Conservation (phyloP, 352 stramenopile species). For the Pythium phragmiticola region DNA sequence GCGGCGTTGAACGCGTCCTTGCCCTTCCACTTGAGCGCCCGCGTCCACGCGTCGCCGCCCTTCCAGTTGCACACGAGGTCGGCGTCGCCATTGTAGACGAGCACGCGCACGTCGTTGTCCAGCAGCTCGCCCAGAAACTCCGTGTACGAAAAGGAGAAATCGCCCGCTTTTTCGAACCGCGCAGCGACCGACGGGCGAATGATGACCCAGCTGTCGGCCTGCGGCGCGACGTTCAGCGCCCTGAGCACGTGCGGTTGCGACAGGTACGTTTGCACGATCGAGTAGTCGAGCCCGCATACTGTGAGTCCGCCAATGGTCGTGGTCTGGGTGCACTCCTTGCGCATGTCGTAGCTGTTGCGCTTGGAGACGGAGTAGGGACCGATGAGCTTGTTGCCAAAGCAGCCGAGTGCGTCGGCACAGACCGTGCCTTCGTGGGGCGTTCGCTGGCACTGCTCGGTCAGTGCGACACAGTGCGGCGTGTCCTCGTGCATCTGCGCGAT, state of each 20-base stretch:
- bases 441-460: conserved; percentile 28
- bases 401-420: conserved; percentile 5
- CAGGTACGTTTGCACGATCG: conserved; percentile 34
- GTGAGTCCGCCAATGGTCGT: conserved; percentile 37
- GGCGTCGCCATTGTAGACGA: conserved; percentile 55
- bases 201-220: conserved; percentile 32
- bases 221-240: conserved; percentile 72
- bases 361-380: conserved; percentile 27
- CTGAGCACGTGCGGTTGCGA: conserved; percentile 25
- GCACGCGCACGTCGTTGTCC: conserved; percentile 30
- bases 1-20: conserved; percentile 67
- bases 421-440: conserved; percentile 10
- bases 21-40: conserved; percentile 84
- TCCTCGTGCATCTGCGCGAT: conserved; percentile 24
- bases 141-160: neutral
- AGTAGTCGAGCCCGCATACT: conserved; percentile 35
- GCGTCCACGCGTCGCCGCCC: conserved; percentile 90
- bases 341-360: conserved; percentile 64
- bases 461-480: neutral
- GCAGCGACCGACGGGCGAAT: conserved; percentile 50
- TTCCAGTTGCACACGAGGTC: conserved; percentile 96
- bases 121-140: conserved; percentile 44
- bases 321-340: conserved; percentile 8
- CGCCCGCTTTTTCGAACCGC: conserved; percentile 4
- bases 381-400: conserved; percentile 1